Evolutionary conservation across 768 basidiomycete genomes (phyloP).

Genomic region (Terana coerulea): DNA sequence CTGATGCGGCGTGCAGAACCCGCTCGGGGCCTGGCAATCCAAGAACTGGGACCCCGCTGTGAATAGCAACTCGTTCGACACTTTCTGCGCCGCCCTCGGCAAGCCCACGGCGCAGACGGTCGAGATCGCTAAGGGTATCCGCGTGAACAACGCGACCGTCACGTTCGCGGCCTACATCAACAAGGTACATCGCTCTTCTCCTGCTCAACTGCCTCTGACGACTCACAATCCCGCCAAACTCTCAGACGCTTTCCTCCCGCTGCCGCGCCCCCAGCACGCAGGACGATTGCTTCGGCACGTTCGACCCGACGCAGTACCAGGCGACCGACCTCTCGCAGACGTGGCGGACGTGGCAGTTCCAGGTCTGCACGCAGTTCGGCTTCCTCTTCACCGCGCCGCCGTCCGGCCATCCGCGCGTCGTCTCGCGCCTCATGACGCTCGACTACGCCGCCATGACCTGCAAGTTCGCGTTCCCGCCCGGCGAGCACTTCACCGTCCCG

Average conservation of each 20-base stretch:
- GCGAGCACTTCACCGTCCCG: constrained; percentile 70
- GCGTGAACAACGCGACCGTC: constrained; percentile 54
- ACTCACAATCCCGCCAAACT: not conserved
- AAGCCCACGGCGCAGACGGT: constrained; percentile 23
- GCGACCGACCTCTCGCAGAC: constrained; percentile 59
- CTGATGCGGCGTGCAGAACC: constrained; percentile 35
- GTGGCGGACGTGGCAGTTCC: constrained; percentile 90
- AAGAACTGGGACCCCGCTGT: constrained; percentile 84
- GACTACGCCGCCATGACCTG: constrained; percentile 67
- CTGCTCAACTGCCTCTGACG: not conserved
- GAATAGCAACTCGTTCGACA: constrained; percentile 54
- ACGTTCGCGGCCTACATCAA: constrained; percentile 81
- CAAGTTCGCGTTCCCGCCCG: constrained; percentile 75
- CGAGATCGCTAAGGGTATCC: constrained; percentile 28
- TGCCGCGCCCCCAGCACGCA: constrained; percentile 35
- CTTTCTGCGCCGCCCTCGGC: constrained; percentile 58
- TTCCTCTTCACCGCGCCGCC: constrained; percentile 57
- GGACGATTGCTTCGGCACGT: constrained; percentile 84
- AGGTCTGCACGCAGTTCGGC: constrained; percentile 87
- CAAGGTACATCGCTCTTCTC: constrained; percentile 39
- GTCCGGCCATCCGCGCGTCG: constrained; percentile 60
- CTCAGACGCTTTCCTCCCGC: constrained; percentile 12
- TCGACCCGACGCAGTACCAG: constrained; percentile 59
- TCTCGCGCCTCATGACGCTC: constrained; percentile 68
- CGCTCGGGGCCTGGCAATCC: constrained; percentile 74